These are phyloP conservation scores for Cladosporium austrohemisphaericum DNA, from an alignment of 2,329 filamentous ascomycete species.

Conservation along the genomic window DNA sequence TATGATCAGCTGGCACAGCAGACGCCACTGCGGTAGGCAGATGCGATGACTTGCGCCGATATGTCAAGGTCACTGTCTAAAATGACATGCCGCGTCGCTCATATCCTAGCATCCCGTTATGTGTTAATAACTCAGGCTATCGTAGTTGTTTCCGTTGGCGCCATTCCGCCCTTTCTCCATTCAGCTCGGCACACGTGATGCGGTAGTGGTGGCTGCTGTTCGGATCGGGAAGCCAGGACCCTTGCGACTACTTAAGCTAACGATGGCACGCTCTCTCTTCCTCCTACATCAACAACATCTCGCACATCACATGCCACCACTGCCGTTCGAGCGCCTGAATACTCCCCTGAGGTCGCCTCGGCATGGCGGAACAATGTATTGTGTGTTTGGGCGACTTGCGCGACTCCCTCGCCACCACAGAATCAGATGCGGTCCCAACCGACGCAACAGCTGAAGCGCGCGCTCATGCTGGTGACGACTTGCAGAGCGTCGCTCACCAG, in stretches of 20 bases:
- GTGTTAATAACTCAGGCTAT: not conserved
- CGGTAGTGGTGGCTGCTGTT: constrained; percentile 10
- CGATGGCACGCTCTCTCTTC: constrained; percentile 1
- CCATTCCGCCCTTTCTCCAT: not conserved
- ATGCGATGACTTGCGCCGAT: not conserved
- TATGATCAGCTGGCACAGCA: constrained; percentile 14
- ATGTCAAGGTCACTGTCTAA: not conserved
- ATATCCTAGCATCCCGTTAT: not conserved
- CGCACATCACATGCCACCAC: constrained; percentile 7
- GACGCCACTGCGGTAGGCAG: constrained; percentile 1
- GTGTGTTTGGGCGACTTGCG: constrained; percentile 68
- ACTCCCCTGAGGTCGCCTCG: constrained; percentile 1
- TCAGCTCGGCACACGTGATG: constrained; percentile 10
- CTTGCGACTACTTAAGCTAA: not conserved
- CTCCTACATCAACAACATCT: constrained; percentile 5
- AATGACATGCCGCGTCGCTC: not conserved
- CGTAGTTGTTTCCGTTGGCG: not conserved
- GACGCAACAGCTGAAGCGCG: constrained; percentile 36
- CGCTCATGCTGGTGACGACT: constrained; percentile 22
- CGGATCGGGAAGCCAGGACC: not conserved
- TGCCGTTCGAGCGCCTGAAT: constrained; percentile 2
- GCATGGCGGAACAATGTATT: constrained; percentile 66
- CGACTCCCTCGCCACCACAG: constrained; percentile 50
- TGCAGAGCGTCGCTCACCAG: constrained; percentile 15
- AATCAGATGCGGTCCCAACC: not conserved